Base-by-base conservation (phyloP, 371 early-diverging fungal genomes). In the Mortierella sp. region DNA sequence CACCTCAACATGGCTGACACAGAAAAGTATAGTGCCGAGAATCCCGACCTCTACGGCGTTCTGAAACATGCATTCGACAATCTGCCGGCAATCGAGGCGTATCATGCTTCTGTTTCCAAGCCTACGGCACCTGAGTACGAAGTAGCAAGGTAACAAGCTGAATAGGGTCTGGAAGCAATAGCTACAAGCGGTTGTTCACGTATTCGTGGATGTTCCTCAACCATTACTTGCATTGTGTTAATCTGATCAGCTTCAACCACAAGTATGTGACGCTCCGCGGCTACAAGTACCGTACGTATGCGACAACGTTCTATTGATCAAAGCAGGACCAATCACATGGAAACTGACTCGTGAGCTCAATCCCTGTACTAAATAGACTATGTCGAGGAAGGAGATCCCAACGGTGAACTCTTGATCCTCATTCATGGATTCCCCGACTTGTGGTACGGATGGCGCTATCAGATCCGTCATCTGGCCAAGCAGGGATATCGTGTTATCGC, bases 351-450 rank as follows among this genome's bases (percentile, higher is more conserved):
- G n/a, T n/a, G n/a, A n/a, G n/a, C n/a, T n/a, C n/a, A n/a, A n/a
- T n/a, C n/a, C n/a, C n/a, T n/a, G n/a, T n/a, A n/a, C 10, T 24
- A 12, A 10, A 21, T 19, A 66, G 79, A 92, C 50, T 92, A 89
- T 51, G 83, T 92, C 22, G 91, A 92, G 59, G 88, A 88, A 59
- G 90, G 91, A 12, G 37, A 79, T 14, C 62, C 76, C 16, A 64
- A 78, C 0, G 56, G 70, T 2, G 74, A 82, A 7, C 63, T 80
- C 2, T 29, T 90, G 17, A 28, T 92, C 17, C 80, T 89, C 13
- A 24, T 82, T 45, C 92, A 92, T 57, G 92, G 91, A 7, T 90
- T 89, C 74, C 92, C 92, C 2, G 92, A 92, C 44, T 55, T 80
- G 9, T 84, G 83, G 81, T 72, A 80, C 55, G 89, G 89, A 19